A percentile compares a stretch with the other conserved stretches of the same genome.
These are phyloP conservation scores for Trypanosoma melophagium DNA, from an alignment of 208 protist genomes.

Conservation along the genomic window DNA sequence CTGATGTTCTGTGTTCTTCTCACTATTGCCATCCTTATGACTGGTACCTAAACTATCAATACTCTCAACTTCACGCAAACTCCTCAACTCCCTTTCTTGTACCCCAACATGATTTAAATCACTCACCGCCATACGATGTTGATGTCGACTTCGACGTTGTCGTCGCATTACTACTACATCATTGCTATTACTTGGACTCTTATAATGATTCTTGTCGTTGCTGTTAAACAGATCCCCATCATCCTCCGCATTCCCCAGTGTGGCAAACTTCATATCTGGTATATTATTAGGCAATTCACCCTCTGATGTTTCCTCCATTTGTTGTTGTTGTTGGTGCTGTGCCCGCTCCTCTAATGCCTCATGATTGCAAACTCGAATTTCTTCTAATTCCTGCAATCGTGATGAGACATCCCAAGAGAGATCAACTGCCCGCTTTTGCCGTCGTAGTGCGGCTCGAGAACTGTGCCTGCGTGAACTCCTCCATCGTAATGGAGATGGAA, in stretches of 20 bases:
- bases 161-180: no score
- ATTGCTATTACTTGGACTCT: background rate
- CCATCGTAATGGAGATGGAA: constrained; percentile 9
- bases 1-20: background rate
- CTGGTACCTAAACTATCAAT: background rate
- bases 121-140: no score
- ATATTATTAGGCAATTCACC: background rate
- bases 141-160: no score
- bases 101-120: no score
- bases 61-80: background rate
- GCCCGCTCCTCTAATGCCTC: constrained; percentile 30
- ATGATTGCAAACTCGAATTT: constrained; percentile 27
- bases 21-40: background rate
- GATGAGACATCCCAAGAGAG: constrained; percentile 11
- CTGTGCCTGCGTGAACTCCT: constrained; percentile 9
- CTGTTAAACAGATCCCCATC: background rate
- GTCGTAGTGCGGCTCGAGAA: background rate
- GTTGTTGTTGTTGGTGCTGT: background rate
- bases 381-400: constrained; percentile 24
- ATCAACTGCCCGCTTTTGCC: constrained; percentile 3
- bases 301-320: background rate
- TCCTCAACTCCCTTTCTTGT: no score
- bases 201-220: background rate
- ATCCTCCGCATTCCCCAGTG: no score
- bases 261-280: background rate